Evolutionary conservation across 176 grass and related monocot genomes (phyloP), one percentile per base, ranked within the genome.

Genomic region (Carex kokanica): DNA sequence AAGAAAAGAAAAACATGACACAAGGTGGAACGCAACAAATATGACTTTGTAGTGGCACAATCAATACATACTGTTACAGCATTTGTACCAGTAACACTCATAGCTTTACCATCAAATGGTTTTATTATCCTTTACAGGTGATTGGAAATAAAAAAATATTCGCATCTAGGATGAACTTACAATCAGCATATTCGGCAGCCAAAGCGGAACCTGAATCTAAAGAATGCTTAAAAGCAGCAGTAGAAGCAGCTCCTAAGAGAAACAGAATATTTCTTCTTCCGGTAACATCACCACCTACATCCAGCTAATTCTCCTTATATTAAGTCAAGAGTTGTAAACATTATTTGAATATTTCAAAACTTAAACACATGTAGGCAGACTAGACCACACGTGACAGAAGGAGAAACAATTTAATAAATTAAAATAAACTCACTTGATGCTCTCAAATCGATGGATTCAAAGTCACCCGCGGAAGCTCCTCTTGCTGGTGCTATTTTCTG

Each of bases 111-210:
- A 77, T 55, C 20, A 77, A 31, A 27, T 17, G 11, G 20, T 24
- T 15, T 53, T 74, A 74, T 53, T 15, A 53, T 78, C 24, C 23
- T 2, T 0, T 12, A 78, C 0, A 29, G 49, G 31, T 55, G 2
- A 56, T 54, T 16, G 23, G 11, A 54, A 54, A 56, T 31, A 71
- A 3, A 29, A 54, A 78, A 78, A 56, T 0, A 78, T 32, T 8
- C 2, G 5, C 31, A 32, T 56, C 14, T 18, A 29, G 8, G 14
- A 80, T 79, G 51, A 17, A 95, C 92, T 93, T 77, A 95, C 95
- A 91, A 83, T 98, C 95, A 80, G 93, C 85, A 90, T 86, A 98
- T 78, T 88, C 84, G n/a, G 85, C 63, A 81, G 95, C 92, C 84
- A 80, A 86, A 25, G 91, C 92, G 5, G 43, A 60, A 82, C 74